phyloP scores from a whole-genome alignment of 1,284 basidiomycete species.

The Papiliotrema nemorosa region DNA sequence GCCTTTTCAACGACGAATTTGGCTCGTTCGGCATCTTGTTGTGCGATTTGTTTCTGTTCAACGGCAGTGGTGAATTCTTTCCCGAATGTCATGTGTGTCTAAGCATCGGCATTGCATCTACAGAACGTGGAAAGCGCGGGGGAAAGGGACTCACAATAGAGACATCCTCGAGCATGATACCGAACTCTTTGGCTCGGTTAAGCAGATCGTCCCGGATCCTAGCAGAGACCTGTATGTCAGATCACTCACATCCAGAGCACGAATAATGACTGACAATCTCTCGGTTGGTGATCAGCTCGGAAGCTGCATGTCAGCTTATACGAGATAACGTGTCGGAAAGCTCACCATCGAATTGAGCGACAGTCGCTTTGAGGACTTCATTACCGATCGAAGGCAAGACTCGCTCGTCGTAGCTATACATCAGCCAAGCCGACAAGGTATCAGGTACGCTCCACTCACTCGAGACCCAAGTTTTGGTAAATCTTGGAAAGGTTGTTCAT shows the following conservation, averaged over 20 bases:
- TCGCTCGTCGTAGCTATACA: slow-evolving; percentile 80
- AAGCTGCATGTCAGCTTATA: slow-evolving; percentile 51
- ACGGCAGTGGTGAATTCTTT: slow-evolving; percentile 70
- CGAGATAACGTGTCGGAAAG: neutral
- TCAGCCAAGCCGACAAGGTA: slow-evolving; percentile 2
- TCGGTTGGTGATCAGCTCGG: slow-evolving; percentile 76
- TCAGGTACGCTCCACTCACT: slow-evolving; percentile 48
- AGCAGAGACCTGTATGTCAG: slow-evolving; percentile 69
- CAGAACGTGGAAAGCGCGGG: neutral
- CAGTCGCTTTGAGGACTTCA: slow-evolving; percentile 96
- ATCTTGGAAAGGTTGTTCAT: slow-evolving; percentile 83
- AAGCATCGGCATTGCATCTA: slow-evolving; percentile 1
- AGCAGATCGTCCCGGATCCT: slow-evolving; percentile 89
- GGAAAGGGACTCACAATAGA: slow-evolving; percentile 59
- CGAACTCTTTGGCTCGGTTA: slow-evolving; percentile 92
- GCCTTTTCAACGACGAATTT: slow-evolving; percentile 96
- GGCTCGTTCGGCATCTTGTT: slow-evolving; percentile 88
- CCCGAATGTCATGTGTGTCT: slow-evolving; percentile 56
- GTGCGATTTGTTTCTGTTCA: slow-evolving; percentile 72
- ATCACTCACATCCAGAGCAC: neutral
- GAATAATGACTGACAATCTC: slow-evolving; percentile 49
- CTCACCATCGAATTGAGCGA: slow-evolving; percentile 88
- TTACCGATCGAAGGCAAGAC: slow-evolving; percentile 88
- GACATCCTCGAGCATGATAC: slow-evolving; percentile 94
- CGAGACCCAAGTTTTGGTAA: slow-evolving; percentile 89